Conservation (phyloP, 148 eudicot species). For the Rhododendron molle region DNA sequence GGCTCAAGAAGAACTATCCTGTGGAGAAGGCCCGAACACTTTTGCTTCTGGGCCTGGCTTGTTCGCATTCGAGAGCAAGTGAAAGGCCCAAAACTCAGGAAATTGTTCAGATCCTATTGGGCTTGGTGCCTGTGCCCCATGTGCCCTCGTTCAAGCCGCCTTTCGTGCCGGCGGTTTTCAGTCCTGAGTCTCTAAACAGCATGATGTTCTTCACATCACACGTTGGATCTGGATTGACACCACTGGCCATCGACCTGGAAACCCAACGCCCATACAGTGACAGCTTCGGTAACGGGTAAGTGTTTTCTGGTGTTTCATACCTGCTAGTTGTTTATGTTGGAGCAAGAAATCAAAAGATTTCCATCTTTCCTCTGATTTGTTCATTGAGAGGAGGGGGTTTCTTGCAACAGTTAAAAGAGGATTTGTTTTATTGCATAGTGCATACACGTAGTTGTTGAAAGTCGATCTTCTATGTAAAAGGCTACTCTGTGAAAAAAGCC, state of each 20-base stretch:
- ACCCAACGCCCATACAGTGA: background rate
- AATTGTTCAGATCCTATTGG: slow-evolving; percentile 54
- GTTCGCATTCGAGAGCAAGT: slow-evolving; percentile 57
- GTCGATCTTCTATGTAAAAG: background rate
- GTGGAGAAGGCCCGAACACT: slow-evolving; percentile 52
- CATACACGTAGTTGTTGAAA: too few species aligned
- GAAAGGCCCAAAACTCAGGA: slow-evolving; percentile 59
- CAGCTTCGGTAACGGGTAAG: slow-evolving; percentile 10
- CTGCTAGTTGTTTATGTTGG: background rate
- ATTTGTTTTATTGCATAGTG: too few species aligned
- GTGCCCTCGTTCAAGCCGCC: slow-evolving; percentile 78
- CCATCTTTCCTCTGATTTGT: background rate
- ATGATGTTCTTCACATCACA: slow-evolving; percentile 16
- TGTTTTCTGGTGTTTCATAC: background rate
- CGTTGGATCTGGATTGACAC: slow-evolving; percentile 21
- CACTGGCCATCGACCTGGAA: slow-evolving; percentile 19
- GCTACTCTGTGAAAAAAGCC: too few species aligned
- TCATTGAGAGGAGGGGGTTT: too few species aligned
- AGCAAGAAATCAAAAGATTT: background rate
- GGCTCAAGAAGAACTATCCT: slow-evolving; percentile 36
- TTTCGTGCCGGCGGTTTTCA: slow-evolving; percentile 56
- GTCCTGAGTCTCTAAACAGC: background rate
- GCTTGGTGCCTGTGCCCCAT: slow-evolving; percentile 38
- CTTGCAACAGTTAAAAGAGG: too few species aligned
- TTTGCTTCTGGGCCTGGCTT: slow-evolving; percentile 62